These are phyloP conservation scores for Suillus subluteus DNA, from an alignment of 768 basidiomycete species.

Conservation along the genomic window DNA sequence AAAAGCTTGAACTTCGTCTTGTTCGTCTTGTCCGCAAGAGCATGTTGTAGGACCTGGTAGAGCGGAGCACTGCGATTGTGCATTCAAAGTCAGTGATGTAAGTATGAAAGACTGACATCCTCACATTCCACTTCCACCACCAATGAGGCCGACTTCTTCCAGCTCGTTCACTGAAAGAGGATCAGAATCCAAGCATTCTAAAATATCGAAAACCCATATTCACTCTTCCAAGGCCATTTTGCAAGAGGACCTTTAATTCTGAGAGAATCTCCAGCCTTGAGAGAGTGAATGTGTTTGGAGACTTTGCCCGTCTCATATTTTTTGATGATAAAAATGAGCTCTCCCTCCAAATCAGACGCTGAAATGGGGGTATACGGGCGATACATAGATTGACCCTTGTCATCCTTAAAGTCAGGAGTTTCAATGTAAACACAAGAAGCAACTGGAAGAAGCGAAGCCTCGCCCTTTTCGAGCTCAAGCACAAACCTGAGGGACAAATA, in stretches of 20 bases:
- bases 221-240: constrained; percentile 88
- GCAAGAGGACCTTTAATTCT: constrained; percentile 88
- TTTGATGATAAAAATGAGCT: constrained; percentile 84
- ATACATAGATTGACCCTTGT: constrained; percentile 85
- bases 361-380: constrained; percentile 96
- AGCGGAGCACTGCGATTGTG: constrained; percentile 65
- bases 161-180: constrained; percentile 72
- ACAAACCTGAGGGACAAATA: constrained; percentile 54
- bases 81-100: neutral
- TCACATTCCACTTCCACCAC: constrained; percentile 93
- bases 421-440: constrained; percentile 81
- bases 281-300: constrained; percentile 78
- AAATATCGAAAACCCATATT: constrained; percentile 16
- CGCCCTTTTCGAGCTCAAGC: constrained; percentile 79
- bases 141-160: constrained; percentile 86
- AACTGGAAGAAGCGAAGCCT: constrained; percentile 78
- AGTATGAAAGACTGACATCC: constrained; percentile 21
- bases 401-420: constrained; percentile 69
- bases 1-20: constrained; percentile 94
- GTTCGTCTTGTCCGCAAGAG: constrained; percentile 73
- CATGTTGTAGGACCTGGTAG: constrained; percentile 80
- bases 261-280: constrained; percentile 84
- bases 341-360: constrained; percentile 70
- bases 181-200: constrained; percentile 7
- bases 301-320: constrained; percentile 81